Base-by-base conservation (phyloP, 345 rosid species). In the Eucalyptus viminalis region DNA sequence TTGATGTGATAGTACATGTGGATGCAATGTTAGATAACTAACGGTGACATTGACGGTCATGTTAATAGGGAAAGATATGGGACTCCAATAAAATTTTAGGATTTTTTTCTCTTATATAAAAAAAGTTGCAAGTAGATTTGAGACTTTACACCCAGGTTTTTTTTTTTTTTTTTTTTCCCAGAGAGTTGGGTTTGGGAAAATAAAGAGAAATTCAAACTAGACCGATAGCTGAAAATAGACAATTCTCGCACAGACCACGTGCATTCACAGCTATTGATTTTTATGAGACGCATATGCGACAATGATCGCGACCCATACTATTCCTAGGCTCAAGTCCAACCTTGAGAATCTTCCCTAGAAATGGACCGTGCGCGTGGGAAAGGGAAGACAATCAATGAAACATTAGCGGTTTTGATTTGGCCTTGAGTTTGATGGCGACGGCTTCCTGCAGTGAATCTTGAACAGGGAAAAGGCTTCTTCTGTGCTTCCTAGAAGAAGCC, bases 161-260 rank as follows among this genome's bases (percentile, higher is more conserved):
- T 43, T 5, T 43, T 40, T 40, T 40, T 40, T 34, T 34, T 2
- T 40, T 27, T 19, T 21, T 21, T 29, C 2, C 12, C 1, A 13
- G 0, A 62, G 69, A 62, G 31, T 62, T 27, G 31, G 16, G 69
- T 27, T 6, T 62, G 31, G 11, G 69, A 12, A 62, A 1, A 27
- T 27, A 13, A 62, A 62, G 69, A 62, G 8, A 27, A 27, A 62
- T 62, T 53, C 31, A 11, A 29, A 27, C 17, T 62, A 62, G 34
- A 62, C 69, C 0, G 2, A 62, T 62, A 3, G 0, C 1, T 13
- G 0, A 4, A 62, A 27, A 29, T 3, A 29, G 31, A 14, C 1
- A 13, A 13, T 62, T 27, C 69, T 27, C 0, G 0, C 69, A 27
- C 0, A 6, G 3, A 27, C 5, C 4, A 3, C 0, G 4, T 27